These are phyloP conservation scores for Cyberlindnera suaveolens DNA, from an alignment of 805 yeast species.

Conservation along the genomic window DNA sequence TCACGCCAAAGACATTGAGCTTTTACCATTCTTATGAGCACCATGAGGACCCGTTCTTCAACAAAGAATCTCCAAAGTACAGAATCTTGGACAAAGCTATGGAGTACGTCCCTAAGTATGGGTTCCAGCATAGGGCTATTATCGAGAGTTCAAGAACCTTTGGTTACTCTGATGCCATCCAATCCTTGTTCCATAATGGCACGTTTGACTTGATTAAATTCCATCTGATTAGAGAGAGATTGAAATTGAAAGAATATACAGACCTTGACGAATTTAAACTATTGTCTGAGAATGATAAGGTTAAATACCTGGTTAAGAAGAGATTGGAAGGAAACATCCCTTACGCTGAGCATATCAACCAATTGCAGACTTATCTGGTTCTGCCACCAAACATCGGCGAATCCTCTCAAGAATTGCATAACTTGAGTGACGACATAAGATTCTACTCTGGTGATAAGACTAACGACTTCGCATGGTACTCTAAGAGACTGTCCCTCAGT, in stretches of 20 bases:
- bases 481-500: slow-evolving; percentile 70
- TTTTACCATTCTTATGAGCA: slow-evolving; percentile 27
- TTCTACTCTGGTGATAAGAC: slow-evolving; percentile 74
- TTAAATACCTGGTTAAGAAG: slow-evolving; percentile 38
- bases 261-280: slow-evolving; percentile 24
- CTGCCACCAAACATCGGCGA: slow-evolving; percentile 54
- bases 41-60: slow-evolving; percentile 12
- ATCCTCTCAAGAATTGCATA: slow-evolving; percentile 64
- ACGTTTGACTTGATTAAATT: slow-evolving; percentile 48
- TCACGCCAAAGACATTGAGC: slow-evolving; percentile 1
- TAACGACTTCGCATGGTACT: slow-evolving; percentile 86
- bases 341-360: slow-evolving; percentile 28
- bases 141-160: slow-evolving; percentile 41
- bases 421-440: slow-evolving; percentile 77
- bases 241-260: slow-evolving; percentile 32
- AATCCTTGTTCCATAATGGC: slow-evolving; percentile 37
- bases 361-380: slow-evolving; percentile 49
- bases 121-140: slow-evolving; percentile 45
- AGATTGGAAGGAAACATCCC: slow-evolving; percentile 41
- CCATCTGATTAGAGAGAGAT: slow-evolving; percentile 45
- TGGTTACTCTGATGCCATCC: slow-evolving; percentile 46
- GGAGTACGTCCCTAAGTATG: slow-evolving; percentile 40
- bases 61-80: slow-evolving; percentile 31
- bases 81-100: slow-evolving; percentile 34
- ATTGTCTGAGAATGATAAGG: slow-evolving; percentile 34